Percentiles rank a stretch among this genome's conserved stretches.
Evolutionary conservation across 306 rosid genomes (phyloP).

Genomic region (Lathyrus aphaca): DNA sequence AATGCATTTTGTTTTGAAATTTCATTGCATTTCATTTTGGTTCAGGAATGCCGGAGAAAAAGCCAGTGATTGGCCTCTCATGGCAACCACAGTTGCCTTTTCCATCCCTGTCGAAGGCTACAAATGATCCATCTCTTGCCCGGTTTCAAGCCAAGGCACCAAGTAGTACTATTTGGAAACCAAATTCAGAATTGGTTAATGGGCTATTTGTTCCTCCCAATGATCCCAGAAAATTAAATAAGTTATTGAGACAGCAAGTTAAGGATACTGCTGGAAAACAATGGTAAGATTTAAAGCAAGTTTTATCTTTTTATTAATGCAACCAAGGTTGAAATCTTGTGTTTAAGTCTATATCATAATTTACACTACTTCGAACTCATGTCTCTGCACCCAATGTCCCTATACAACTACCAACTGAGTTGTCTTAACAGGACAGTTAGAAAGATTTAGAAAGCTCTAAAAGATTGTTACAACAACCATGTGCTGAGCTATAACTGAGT

Average conservation of each 20-base stretch:
- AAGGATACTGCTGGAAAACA: slow-evolving; percentile 73
- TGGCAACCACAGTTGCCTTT: slow-evolving; percentile 79
- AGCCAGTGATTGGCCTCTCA: slow-evolving; percentile 64
- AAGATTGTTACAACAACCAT: too few relatives aligned
- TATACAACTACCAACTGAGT: too few relatives aligned
- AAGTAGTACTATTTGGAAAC: slow-evolving; percentile 57
- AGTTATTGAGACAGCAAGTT: slow-evolving; percentile 60
- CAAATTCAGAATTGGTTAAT: slow-evolving; percentile 67
- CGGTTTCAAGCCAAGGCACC: slow-evolving; percentile 46
- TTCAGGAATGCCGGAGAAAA: slow-evolving; percentile 54
- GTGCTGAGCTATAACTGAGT: too few relatives aligned
- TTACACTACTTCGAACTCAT: too few relatives aligned
- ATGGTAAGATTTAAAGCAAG: slow-evolving; percentile 50
- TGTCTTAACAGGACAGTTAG: too few relatives aligned
- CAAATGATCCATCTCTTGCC: slow-evolving; percentile 26
- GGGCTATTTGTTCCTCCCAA: slow-evolving; percentile 82
- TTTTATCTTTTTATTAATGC: too few relatives aligned
- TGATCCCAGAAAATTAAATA: slow-evolving; percentile 65
- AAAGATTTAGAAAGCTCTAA: too few relatives aligned
- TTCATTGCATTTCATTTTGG: slow-evolving; percentile 12
- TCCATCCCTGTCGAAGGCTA: slow-evolving; percentile 44
- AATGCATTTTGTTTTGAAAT: background rate
- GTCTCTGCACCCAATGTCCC: too few relatives aligned
- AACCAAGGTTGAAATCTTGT: too few relatives aligned
- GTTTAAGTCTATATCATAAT: too few relatives aligned